Percentiles rank a stretch among this genome's conserved stretches.
These are phyloP conservation scores for Gnomoniopsis sp. DNA, from an alignment of 2,329 filamentous ascomycete species.

Conservation along the genomic window DNA sequence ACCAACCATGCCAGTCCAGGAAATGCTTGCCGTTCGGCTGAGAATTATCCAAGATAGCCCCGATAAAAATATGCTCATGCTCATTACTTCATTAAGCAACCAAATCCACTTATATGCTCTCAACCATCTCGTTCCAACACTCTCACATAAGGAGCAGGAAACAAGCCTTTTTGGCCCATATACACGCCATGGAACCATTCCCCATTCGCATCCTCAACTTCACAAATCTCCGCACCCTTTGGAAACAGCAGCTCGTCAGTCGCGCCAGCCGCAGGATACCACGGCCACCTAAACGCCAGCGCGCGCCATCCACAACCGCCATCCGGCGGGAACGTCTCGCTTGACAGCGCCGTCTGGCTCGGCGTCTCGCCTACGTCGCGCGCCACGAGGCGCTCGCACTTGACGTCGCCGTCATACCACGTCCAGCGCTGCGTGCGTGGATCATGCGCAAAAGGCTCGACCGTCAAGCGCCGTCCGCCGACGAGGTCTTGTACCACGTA, in stretches of 20 bases:
- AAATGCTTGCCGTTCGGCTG: neutral
- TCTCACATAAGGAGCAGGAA: constrained; percentile 74
- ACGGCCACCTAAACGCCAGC: constrained; percentile 70
- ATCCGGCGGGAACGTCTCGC: constrained; percentile 63
- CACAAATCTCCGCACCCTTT: constrained; percentile 74
- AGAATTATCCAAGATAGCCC: neutral
- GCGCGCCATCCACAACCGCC: constrained; percentile 67
- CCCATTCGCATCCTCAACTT: constrained; percentile 82
- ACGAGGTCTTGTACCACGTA: constrained; percentile 70
- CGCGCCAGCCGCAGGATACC: constrained; percentile 64
- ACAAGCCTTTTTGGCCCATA: constrained; percentile 74
- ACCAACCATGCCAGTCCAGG: neutral
- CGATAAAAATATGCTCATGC: constrained; percentile 1
- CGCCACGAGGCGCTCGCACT: constrained; percentile 45
- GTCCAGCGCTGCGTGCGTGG: constrained; percentile 46
- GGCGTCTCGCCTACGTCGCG: constrained; percentile 46
- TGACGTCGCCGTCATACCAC: constrained; percentile 41
- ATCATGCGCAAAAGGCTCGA: constrained; percentile 42
- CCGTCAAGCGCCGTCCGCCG: constrained; percentile 68
- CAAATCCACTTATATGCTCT: neutral
- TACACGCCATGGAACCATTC: constrained; percentile 90
- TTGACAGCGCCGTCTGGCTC: constrained; percentile 29
- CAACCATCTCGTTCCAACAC: constrained; percentile 30
- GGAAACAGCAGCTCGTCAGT: constrained; percentile 82
- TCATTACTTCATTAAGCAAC: constrained; percentile 6